Evolutionary conservation across 2,329 filamentous ascomycete genomes (phyloP).

Genomic region (Sarocladium strictum): DNA sequence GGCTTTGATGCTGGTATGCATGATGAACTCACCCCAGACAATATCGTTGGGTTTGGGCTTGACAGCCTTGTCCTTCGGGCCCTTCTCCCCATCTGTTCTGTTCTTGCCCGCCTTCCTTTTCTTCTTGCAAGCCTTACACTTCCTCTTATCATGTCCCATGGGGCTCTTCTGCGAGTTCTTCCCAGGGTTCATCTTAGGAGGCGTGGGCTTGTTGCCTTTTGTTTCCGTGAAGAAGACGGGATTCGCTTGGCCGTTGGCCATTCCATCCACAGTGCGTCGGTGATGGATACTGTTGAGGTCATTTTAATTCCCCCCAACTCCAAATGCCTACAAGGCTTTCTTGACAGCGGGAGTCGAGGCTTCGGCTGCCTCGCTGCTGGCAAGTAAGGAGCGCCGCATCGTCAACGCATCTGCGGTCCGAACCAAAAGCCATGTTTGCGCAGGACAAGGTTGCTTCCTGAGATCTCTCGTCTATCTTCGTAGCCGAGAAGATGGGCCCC

Average conservation of each 20-base stretch:
- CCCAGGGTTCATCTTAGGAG: neutral
- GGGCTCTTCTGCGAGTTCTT: neutral
- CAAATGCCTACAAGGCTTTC: no score
- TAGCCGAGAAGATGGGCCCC: neutral
- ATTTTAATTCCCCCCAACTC: no score
- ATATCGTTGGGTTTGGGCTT: conserved; percentile 24
- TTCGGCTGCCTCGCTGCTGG: neutral
- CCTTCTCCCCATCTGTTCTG: conserved; percentile 38
- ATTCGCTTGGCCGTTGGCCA: no score
- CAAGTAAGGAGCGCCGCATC: neutral
- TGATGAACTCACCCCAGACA: neutral
- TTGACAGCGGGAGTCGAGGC: neutral
- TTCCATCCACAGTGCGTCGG: no score
- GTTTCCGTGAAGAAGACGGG: no score
- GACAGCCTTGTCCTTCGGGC: conserved; percentile 35
- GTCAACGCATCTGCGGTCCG: neutral
- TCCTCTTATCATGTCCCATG: no score
- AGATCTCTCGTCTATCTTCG: neutral
- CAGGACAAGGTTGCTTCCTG: neutral
- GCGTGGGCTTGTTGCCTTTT: neutral
- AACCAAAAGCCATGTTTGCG: neutral
- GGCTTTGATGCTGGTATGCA: no score
- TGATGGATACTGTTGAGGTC: no score
- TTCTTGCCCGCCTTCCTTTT: conserved; percentile 13
- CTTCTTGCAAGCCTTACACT: neutral